Base-by-base conservation (phyloP, 2,329 filamentous ascomycete genomes). In the Monilinia vaccinii-corymbosi region DNA sequence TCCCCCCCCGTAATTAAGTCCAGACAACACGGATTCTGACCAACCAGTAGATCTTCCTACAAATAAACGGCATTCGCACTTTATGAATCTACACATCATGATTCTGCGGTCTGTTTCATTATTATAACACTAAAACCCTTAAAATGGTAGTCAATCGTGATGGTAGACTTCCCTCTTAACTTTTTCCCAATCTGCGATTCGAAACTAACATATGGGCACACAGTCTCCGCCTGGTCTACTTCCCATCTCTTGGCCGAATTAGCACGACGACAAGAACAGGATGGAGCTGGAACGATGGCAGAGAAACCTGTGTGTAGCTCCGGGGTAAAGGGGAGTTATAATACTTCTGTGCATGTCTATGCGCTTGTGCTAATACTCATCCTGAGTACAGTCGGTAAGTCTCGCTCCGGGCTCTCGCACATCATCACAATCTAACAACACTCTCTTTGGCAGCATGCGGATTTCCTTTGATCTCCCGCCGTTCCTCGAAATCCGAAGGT, bases 331-430 rank as follows among this genome's bases (percentile, higher is more conserved):
- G 78, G 76, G 23, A 68, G 71, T 61, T 85, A 85, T 69, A 82
- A 83, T 68, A 79, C 79, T 25, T 72, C 76, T 4, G 71, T 80
- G 44, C 82, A 84, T 70, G 79, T 84, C 59, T 75, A 78, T 66
- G 82, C 82, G n/a, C 72, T 85, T 62, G 70, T 83, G 57, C 73
- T 84, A 53, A 82, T 85, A 62, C 74, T 85, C 57, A 69, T 73
- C 11, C 71, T 84, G 67, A 83, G 80, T 63, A 81, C 79, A 53
- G 71, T 77, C 61, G 78, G 79, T 73, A 67, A 40, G 45, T 28
- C 38, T 11, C 11, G 40, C 47, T 45, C 46, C 46, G 34, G 34
- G 34, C 34, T 36, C 34, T 56, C 45, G 61, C 52, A 53, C 51
- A n/a, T 40, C 42, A 64, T 31, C 31, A 9, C 23, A 31, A 23